Evolutionary conservation across 2,329 filamentous ascomycete genomes (phyloP).

Genomic region (Diaporthe caulivora): DNA sequence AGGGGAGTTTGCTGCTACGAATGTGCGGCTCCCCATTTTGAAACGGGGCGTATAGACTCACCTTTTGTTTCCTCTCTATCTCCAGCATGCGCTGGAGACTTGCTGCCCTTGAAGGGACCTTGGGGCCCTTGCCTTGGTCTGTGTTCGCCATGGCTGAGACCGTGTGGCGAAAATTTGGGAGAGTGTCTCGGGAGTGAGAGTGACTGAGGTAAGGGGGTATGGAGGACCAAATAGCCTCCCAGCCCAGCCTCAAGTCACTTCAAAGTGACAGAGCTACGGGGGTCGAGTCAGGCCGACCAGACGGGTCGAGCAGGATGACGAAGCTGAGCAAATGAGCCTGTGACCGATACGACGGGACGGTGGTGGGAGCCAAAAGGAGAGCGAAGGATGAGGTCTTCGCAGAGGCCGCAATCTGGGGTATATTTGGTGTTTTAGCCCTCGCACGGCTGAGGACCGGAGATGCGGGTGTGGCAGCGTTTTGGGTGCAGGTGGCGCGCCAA

Average conservation of each 20-base stretch:
- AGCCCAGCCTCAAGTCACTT: constrained; percentile 15
- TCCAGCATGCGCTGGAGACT: constrained; percentile 72
- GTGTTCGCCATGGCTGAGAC: constrained; percentile 35
- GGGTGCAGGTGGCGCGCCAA: constrained; percentile 21
- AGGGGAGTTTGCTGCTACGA: constrained; percentile 20
- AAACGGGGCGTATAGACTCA: constrained; percentile 48
- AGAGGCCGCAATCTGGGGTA: constrained; percentile 10
- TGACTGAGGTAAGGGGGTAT: constrained; percentile 26
- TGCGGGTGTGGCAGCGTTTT: constrained; percentile 19
- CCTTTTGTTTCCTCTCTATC: constrained; percentile 69
- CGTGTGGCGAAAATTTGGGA: constrained; percentile 16
- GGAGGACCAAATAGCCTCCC: constrained; percentile 9
- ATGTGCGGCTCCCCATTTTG: constrained; percentile 22
- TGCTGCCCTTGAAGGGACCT: constrained; percentile 53
- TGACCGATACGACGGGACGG: neutral
- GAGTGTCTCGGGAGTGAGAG: constrained; percentile 19
- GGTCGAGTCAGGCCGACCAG: constrained; percentile 12
- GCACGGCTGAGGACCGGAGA: constrained; percentile 23
- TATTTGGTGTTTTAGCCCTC: constrained; percentile 26
- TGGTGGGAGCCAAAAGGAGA: neutral
- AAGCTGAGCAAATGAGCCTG: constrained; percentile 7
- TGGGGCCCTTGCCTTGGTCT: constrained; percentile 40
- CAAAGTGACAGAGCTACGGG: constrained; percentile 15
- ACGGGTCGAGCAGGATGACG: neutral
- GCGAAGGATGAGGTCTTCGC: constrained; percentile 23